Evolutionary conservation across 2,329 filamentous ascomycete species (phyloP).

Genomic region (Cladosporium sp.): DNA sequence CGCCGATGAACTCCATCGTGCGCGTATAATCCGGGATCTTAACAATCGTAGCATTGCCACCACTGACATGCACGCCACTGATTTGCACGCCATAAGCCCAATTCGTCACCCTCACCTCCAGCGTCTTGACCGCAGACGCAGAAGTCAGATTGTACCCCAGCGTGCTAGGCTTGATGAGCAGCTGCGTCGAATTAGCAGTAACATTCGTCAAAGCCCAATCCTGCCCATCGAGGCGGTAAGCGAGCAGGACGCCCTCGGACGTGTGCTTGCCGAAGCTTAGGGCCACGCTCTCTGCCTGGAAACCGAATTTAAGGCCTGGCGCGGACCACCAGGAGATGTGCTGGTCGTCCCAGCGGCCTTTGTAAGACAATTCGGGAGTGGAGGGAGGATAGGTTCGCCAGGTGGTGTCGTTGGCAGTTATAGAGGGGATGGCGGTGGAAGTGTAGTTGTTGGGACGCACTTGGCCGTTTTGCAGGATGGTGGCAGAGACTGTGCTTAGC

Average conservation of each 20-base stretch:
- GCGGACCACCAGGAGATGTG: constrained; percentile 55
- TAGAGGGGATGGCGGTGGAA: constrained; percentile 38
- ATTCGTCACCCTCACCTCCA: constrained; percentile 62
- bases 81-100: constrained; percentile 63
- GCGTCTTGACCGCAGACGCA: constrained; percentile 46
- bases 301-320: constrained; percentile 57
- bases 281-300: constrained; percentile 54
- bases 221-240: constrained; percentile 58
- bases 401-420: constrained; percentile 33
- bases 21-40: constrained; percentile 40
- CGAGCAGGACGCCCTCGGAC: constrained; percentile 53
- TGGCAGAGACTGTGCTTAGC: constrained; percentile 27
- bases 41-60: constrained; percentile 45
- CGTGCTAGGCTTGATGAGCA: constrained; percentile 52
- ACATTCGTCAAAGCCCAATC: constrained; percentile 65
- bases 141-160: constrained; percentile 49
- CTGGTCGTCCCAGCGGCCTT: constrained; percentile 63
- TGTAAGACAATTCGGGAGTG: constrained; percentile 59
- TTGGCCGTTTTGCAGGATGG: constrained; percentile 48
- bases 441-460: constrained; percentile 41
- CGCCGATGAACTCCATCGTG: constrained; percentile 48
- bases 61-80: constrained; percentile 51
- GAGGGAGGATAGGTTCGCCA: constrained; percentile 54
- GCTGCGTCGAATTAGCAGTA: constrained; percentile 56
- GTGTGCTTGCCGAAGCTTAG: constrained; percentile 57